Evolutionary conservation across 2,329 filamentous ascomycete species (phyloP), one percentile per base, ranked within the genome.

Genomic region (Phoma herbarum): DNA sequence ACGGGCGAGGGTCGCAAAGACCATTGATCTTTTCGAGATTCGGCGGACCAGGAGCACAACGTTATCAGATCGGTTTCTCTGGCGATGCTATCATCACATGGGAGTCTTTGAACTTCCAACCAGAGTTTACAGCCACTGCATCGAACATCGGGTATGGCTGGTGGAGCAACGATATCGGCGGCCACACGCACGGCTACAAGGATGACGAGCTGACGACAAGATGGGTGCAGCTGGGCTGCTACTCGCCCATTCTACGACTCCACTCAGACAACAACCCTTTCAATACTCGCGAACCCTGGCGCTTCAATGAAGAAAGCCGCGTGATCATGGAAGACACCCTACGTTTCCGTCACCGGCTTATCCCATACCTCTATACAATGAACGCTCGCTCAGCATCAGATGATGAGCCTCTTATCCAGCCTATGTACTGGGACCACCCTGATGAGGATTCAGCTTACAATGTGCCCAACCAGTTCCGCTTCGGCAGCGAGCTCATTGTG

Each of bases 151-250:
- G 87, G 0, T 89, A 86, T 61, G 87, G 86, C 2, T 89, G 86
- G 86, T 89, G 87, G 87, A 86, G 84, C 48, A 86, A 89, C 69
- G 87, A 89, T 62, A 87, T 89, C 26, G 87, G 87, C n/a, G 87
- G 87, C 0, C 87, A 89, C 68, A 83, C 85, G 64, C 69, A 74
- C 2, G 87, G 87, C 4, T 75, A 74, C 37, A 81, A 83, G 6
- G 84, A 86, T 48, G 86, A 88, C 49, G 85, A 89, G 65, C 77
- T 88, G 8, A 79, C 82, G 1, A 80, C 83, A 1, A 81, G 87
- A 18, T 89, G 86, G 87, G 80, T 87, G 0, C 87, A 89, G 67
- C 78, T 85, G 2, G 87, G 86, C 5, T 83, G 82, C 44, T 87
- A 86, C 68, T 87, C 85, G 0, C 86, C 86, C 2, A 83, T 89